These are phyloP conservation scores for Thermothielavioides terrestris DNA, from an alignment of 495 filamentous ascomycete genomes.

Conservation along the genomic window DNA sequence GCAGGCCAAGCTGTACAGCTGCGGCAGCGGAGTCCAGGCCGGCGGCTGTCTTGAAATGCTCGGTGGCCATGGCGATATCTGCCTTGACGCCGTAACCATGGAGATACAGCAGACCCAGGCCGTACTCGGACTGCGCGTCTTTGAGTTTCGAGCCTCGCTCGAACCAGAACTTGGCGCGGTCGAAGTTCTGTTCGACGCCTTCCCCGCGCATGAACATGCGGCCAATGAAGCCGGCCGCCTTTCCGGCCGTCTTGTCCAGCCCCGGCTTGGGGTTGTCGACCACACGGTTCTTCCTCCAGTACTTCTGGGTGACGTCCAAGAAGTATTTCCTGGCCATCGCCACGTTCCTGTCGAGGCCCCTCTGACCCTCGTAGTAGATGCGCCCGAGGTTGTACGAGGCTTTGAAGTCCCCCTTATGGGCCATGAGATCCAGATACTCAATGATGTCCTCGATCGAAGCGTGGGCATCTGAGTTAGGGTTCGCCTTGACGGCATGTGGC, in stretches of 20 bases:
- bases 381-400: constrained; percentile 83
- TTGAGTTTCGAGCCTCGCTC: constrained; percentile 67
- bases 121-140: constrained; percentile 79
- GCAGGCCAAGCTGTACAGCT: constrained; percentile 70
- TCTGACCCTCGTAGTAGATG: constrained; percentile 83
- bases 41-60: constrained; percentile 74
- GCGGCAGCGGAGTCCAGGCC: constrained; percentile 78
- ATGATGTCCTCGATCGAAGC: constrained; percentile 87
- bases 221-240: constrained; percentile 84
- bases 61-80: constrained; percentile 64
- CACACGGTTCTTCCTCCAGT: constrained; percentile 62
- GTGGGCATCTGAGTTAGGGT: constrained; percentile 60
- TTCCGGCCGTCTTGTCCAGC: constrained; percentile 76
- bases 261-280: constrained; percentile 40
- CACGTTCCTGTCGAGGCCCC: constrained; percentile 64
- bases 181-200: constrained; percentile 71
- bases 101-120: constrained; percentile 78
- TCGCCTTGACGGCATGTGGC: constrained; percentile 65
- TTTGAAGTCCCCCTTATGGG: constrained; percentile 85
- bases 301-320: constrained; percentile 67
- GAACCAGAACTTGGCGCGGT: constrained; percentile 77
- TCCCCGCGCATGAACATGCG: constrained; percentile 91
- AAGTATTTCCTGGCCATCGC: constrained; percentile 74
- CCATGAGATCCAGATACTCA: constrained; percentile 91
- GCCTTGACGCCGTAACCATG: constrained; percentile 71